Conservation (phyloP, 352 stramenopile genomes). For the Phytophthora cryptogea region DNA sequence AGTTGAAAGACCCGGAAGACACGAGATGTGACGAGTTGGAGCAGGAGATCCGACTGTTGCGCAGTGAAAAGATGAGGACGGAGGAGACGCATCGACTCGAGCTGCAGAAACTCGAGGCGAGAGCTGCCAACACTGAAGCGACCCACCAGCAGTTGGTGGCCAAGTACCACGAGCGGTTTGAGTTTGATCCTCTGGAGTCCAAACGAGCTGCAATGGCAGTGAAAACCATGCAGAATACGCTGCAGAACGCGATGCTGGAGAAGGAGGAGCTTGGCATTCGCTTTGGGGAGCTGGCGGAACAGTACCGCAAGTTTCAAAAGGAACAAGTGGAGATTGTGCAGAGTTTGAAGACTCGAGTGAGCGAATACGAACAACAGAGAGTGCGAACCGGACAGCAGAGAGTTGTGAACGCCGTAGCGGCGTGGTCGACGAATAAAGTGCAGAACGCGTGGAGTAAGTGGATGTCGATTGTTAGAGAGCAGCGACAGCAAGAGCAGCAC, state of each 20-base stretch:
- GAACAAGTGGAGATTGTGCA: constrained; percentile 30
- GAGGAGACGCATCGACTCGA: constrained; percentile 43
- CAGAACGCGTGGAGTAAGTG: constrained; percentile 48
- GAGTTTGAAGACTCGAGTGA: constrained; percentile 26
- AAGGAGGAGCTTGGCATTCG: constrained; percentile 68
- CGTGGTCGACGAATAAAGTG: constrained; percentile 42
- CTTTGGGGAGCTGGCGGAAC: constrained; percentile 42
- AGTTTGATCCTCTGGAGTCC: constrained; percentile 56
- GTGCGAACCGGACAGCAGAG: constrained; percentile 14
- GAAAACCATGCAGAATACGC: constrained; percentile 56
- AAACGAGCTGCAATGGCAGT: constrained; percentile 58
- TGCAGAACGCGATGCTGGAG: constrained; percentile 60
- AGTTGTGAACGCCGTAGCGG: constrained; percentile 28
- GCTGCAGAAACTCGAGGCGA: constrained; percentile 38
- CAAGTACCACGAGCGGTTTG: constrained; percentile 60
- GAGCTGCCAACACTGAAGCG: constrained; percentile 32
- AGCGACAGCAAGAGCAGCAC: constrained; percentile 18
- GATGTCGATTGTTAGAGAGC: constrained; percentile 15
- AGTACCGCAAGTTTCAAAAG: constrained; percentile 39
- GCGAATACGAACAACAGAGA: constrained; percentile 20
- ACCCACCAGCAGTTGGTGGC: constrained; percentile 42
- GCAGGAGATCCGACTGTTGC: constrained; percentile 59
- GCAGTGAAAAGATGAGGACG: constrained; percentile 50
- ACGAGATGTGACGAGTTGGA: constrained; percentile 24
- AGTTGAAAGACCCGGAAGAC: constrained; percentile 22